phyloP scores from a whole-genome alignment of 768 basidiomycete species.

The Lactarius tabidus region DNA sequence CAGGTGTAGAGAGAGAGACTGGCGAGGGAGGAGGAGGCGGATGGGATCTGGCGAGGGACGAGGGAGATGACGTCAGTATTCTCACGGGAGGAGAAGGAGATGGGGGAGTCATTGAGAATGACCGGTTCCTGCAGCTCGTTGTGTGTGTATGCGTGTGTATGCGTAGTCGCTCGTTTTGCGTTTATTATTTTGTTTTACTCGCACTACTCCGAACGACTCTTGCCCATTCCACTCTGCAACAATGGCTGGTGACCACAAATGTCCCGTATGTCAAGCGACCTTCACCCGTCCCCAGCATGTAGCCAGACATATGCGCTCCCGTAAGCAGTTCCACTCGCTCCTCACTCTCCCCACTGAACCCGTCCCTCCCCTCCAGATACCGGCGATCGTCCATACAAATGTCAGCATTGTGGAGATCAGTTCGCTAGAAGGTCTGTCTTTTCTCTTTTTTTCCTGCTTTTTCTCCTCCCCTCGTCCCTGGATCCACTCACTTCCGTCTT shows the following conservation, averaged over 20 bases:
- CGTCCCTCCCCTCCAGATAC: conserved; percentile 51
- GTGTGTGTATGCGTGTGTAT: background rate
- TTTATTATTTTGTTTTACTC: background rate
- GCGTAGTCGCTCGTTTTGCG: background rate
- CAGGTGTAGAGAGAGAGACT: background rate
- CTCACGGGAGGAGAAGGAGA: conserved; percentile 8
- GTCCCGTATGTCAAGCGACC: conserved; percentile 81
- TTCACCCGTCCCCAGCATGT: conserved; percentile 91
- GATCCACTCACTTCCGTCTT: conserved; percentile 8
- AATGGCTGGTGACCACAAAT: conserved; percentile 84
- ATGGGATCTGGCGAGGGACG: background rate
- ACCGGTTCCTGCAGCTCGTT: background rate
- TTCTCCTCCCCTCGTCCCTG: conserved; percentile 1
- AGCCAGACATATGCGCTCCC: conserved; percentile 85
- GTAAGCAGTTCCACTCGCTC: conserved; percentile 45
- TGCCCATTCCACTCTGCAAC: background rate
- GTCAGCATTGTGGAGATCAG: conserved; percentile 83
- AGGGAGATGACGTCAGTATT: conserved; percentile 19
- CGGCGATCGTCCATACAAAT: conserved; percentile 87
- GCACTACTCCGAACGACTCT: background rate
- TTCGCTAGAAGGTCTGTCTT: conserved; percentile 70
- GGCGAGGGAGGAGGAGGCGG: background rate
- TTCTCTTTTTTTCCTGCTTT: background rate
- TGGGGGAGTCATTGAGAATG: background rate
- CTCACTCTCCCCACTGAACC: background rate